Base-by-base conservation (phyloP, 805 yeast species). In the Pichia nakasei region DNA sequence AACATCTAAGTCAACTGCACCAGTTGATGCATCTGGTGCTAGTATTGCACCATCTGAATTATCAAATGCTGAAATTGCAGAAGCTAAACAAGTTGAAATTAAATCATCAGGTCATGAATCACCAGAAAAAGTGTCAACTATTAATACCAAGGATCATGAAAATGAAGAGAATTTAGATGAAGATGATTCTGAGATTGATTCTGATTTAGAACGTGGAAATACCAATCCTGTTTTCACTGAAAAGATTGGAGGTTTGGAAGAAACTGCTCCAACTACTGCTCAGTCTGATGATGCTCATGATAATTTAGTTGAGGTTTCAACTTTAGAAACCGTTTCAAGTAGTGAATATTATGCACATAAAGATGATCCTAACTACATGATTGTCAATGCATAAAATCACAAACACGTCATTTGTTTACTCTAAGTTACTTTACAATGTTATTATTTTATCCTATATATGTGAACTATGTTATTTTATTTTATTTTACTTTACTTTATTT, bases 241-340 rank as follows among this genome's bases (percentile, higher is more conserved):
- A 48, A 56, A 54, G 22, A 58, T 59, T 34, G 52, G 40, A n/a
- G n/a, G 17, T 17, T n/a, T 9, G 8, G 27, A 17, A 21, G 43
- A 41, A 11, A 34, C 42, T 9, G 39, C 39, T 29, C 36, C 48
- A 17, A 26, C 43, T 19, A 37, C 41, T n/a, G 44, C 29, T 5
- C 44, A 39, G 2, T 32, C 41, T 12, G 53, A 20, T n/a, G 20
- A 41, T 13, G 42, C 29, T 22, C 4, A 29, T 29, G 50, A 46
- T 31, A 62, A 56, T n/a, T 59, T 50, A 39, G 61, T 53, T 20
- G 69, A 65, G 37, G 66, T 62, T 37, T 53, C 58, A 20, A 58
- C 66, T 8, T 71, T 73, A 50, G 77, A 73, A 55, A 75, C 76
- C 32, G 71, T 76, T 26, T 65, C 69, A 29, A 73, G 73, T 48